phyloP scores from a whole-genome alignment of 106 monocot genomes.

The Apostasia ramifera region DNA sequence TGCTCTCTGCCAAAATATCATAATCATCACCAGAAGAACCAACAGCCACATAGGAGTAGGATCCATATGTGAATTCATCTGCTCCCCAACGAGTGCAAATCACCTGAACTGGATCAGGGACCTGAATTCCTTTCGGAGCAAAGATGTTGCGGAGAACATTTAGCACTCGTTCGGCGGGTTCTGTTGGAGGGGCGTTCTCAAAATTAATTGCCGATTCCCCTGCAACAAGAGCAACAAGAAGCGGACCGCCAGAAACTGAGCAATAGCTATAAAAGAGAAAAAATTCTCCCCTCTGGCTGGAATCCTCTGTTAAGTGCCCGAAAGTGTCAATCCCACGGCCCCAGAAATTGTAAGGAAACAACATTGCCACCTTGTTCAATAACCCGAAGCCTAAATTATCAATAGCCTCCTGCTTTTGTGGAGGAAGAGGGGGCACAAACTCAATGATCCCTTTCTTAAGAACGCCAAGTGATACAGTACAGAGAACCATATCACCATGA shows the following conservation, averaged over 20 bases:
- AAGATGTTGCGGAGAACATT: slow-evolving; percentile 64
- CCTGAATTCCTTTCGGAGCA: slow-evolving; percentile 73
- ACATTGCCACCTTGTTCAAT: slow-evolving; percentile 87
- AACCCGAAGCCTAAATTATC: slow-evolving; percentile 79
- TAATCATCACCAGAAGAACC: slow-evolving; percentile 98
- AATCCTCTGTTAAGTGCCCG: slow-evolving; percentile 70
- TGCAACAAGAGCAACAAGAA: slow-evolving; percentile 86
- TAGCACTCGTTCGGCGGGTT: slow-evolving; percentile 50
- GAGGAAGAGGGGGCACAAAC: slow-evolving; percentile 69
- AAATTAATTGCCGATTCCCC: slow-evolving; percentile 89
- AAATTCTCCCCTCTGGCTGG: slow-evolving; percentile 74
- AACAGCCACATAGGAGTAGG: slow-evolving; percentile 86
- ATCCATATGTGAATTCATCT: slow-evolving; percentile 82
- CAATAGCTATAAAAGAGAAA: slow-evolving; percentile 95
- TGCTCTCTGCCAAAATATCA: slow-evolving; percentile 79
- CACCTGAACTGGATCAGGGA: slow-evolving; percentile 81
- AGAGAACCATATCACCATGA: slow-evolving; percentile 69
- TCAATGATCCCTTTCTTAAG: slow-evolving; percentile 74
- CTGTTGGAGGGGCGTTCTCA: slow-evolving; percentile 49
- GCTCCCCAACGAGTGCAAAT: slow-evolving; percentile 89
- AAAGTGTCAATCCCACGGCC: slow-evolving; percentile 86
- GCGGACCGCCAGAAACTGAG: slow-evolving; percentile 89
- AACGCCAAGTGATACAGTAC: slow-evolving; percentile 93
- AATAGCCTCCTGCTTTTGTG: slow-evolving; percentile 75
- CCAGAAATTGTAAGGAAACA: slow-evolving; percentile 92